Evolutionary conservation across 2,329 filamentous ascomycete species (phyloP).

Genomic region (Aspergillus pseudonomiae): DNA sequence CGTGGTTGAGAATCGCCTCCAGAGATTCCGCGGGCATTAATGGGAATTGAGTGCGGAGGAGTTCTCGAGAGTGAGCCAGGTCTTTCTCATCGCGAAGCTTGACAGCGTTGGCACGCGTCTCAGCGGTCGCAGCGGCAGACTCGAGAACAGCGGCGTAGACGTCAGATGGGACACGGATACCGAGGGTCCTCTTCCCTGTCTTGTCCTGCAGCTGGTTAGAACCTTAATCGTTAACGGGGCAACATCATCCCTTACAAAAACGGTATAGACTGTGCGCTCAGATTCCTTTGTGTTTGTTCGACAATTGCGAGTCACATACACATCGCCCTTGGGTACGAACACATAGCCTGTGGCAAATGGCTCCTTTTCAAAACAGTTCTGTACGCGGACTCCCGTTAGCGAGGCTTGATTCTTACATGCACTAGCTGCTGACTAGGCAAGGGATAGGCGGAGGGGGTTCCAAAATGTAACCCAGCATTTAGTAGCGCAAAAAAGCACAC

Average conservation of each 20-base stretch:
- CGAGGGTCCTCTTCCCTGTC: conserved; percentile 37
- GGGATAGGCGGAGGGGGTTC: neutral
- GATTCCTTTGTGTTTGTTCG: conserved; percentile 40
- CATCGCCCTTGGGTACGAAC: conserved; percentile 47
- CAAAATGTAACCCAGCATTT: neutral
- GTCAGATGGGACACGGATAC: conserved; percentile 47
- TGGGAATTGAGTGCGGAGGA: conserved; percentile 40
- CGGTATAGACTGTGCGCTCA: conserved; percentile 35
- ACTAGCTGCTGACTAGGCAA: conserved; percentile 10
- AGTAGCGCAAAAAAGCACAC: neutral
- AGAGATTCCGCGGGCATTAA: conserved; percentile 39
- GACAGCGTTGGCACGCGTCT: conserved; percentile 44
- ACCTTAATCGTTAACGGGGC: conserved; percentile 1
- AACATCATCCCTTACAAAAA: conserved; percentile 37
- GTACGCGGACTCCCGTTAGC: conserved; percentile 9
- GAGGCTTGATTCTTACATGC: neutral
- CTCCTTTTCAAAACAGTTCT: conserved; percentile 37
- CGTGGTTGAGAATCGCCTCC: conserved; percentile 38
- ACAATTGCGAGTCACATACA: conserved; percentile 49
- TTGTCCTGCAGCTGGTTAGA: conserved; percentile 27
- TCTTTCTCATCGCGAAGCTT: conserved; percentile 39
- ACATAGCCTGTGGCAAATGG: conserved; percentile 36
- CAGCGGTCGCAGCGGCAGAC: conserved; percentile 43
- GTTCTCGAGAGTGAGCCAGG: conserved; percentile 24
- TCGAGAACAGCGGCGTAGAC: conserved; percentile 44